phyloP scores from a whole-genome alignment of 148 eudicot species.

The Arbutus unedo region DNA sequence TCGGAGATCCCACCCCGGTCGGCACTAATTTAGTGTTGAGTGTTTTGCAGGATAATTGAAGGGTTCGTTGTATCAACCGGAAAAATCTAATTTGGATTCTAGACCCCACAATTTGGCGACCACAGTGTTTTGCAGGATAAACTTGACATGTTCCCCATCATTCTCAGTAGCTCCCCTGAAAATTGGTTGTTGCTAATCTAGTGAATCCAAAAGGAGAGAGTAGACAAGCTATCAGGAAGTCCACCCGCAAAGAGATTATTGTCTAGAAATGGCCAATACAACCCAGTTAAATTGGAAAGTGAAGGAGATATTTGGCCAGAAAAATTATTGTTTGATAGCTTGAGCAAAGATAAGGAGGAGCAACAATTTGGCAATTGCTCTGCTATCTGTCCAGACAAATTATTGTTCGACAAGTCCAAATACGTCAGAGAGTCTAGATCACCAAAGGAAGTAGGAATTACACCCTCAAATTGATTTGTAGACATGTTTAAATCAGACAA shows the following conservation, averaged over 20 bases:
- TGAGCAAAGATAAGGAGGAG: background rate
- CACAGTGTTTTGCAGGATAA: too few species aligned
- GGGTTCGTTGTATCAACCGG: too few species aligned
- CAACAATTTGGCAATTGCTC: background rate
- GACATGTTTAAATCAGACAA: background rate
- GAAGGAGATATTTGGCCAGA: background rate
- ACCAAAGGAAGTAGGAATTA: background rate
- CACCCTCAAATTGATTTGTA: background rate
- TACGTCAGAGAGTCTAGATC: background rate
- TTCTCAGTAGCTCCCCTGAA: background rate
- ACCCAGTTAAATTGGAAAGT: background rate
- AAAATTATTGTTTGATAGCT: background rate
- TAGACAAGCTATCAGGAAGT: background rate
- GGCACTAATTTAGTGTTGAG: too few species aligned
- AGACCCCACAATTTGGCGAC: too few species aligned
- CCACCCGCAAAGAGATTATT: background rate
- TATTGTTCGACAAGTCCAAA: conserved; percentile 11
- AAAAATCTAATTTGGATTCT: too few species aligned
- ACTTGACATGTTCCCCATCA: background rate
- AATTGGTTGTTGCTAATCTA: background rate
- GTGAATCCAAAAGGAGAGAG: background rate
- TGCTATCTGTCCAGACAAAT: background rate
- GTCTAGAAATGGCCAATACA: background rate
- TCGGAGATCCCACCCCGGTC: too few species aligned
- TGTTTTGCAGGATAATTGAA: too few species aligned